Conservation (phyloP, 805 yeast genomes). For the Monosporozyma aquatica region DNA sequence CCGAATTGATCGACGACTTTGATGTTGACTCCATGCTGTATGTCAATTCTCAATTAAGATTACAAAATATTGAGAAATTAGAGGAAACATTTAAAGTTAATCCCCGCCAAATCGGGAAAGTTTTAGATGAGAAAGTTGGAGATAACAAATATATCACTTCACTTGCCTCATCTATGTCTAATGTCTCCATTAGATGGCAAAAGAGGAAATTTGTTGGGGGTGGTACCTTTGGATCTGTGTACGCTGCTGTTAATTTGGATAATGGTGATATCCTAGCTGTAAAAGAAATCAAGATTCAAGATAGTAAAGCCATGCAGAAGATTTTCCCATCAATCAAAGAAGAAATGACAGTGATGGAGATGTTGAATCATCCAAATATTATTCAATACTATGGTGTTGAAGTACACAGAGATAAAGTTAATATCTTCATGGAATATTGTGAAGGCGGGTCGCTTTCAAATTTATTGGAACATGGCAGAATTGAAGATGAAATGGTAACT, state of each 20-base stretch:
- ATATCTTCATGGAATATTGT: constrained; percentile 95
- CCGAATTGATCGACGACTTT: constrained; percentile 35
- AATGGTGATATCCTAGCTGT: constrained; percentile 97
- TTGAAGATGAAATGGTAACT: constrained; percentile 88
- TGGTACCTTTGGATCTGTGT: constrained; percentile 93
- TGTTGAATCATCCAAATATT: constrained; percentile 91
- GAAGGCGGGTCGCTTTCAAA: constrained; percentile 90
- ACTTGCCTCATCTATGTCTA: constrained; percentile 80
- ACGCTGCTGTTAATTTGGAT: constrained; percentile 83
- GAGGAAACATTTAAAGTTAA: constrained; percentile 44
- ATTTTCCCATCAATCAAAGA: constrained; percentile 85
- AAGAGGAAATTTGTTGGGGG: constrained; percentile 91
- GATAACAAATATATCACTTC: constrained; percentile 82
- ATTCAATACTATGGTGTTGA: constrained; percentile 97
- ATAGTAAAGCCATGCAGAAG: constrained; percentile 72
- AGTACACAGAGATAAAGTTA: constrained; percentile 91
- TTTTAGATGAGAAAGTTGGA: constrained; percentile 75
- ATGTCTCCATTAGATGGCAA: constrained; percentile 94
- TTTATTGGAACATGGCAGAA: constrained; percentile 80
- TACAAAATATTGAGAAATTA: constrained; percentile 53
- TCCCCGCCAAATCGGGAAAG: constrained; percentile 65
- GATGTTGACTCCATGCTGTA: constrained; percentile 47
- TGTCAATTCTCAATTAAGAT: constrained; percentile 56
- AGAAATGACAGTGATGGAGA: constrained; percentile 93
- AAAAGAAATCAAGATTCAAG: constrained; percentile 87